Base-by-base conservation (phyloP, 306 rosid species). In the Sindora glabra region DNA sequence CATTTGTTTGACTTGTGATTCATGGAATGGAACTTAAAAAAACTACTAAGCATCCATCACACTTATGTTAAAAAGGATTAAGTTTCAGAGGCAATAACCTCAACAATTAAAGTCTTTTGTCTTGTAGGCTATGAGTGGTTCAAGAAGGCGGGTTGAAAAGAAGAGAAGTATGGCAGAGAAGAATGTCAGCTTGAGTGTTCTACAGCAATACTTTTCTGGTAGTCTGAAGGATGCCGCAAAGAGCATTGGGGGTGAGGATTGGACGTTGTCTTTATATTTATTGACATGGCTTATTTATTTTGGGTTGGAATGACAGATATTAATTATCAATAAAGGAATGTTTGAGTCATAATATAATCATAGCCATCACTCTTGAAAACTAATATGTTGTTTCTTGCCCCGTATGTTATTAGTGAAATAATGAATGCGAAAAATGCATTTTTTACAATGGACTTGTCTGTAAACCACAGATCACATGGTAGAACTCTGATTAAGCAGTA, bases 201-300 rank as follows among this genome's bases (percentile, higher is more conserved):
- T 90, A 49, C 95, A 82, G 56, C 97, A 79, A 57, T 75, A 90
- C 74, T 90, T 90, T 70, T 87, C 96, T 62, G 95, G 97, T 48
- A 87, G 94, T 68, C 86, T 90, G 49, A 90, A 84, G 94, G 94
- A 90, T 66, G 97, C 97, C 25, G 95, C 97, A 59, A 90, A 79
- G 70, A 76, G 81, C 67, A 80, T 87, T 54, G 97, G 94, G 27
- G 97, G 97, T 89, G 74, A 74, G 89, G 48, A 44, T 65, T 56
- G 58, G 19, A 33, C 52, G 61, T 39, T 59, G 30, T 74, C 24
- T 50, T 38, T 50, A 24, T 37, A 44, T 17, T 44, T 18, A 34
- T 44, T 63, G 44, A 59, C 51, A 5, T 41, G 40, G 46, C 58
- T 37, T 57, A 12, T 57, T 51, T 30, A 37, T 68, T 65, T 51